These are phyloP conservation scores for Dendrobium nobile DNA, from an alignment of 106 monocot genomes.

Conservation along the genomic window DNA sequence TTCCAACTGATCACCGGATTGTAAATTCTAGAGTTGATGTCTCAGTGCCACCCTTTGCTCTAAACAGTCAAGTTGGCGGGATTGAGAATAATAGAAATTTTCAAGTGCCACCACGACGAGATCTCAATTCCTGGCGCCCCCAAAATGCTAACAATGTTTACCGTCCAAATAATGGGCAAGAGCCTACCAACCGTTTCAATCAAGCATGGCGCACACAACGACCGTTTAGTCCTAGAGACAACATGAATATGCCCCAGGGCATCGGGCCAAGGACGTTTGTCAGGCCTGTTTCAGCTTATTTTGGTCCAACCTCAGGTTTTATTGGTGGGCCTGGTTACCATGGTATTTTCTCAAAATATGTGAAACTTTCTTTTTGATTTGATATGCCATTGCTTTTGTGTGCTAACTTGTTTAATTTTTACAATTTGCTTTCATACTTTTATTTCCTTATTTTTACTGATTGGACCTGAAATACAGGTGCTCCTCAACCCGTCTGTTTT, in stretches of 20 bases:
- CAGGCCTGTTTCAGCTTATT: slow-evolving; percentile 48
- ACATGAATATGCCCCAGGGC: slow-evolving; percentile 48
- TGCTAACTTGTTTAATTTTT: neutral
- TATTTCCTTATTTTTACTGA: neutral
- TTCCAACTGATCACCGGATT: slow-evolving; percentile 44
- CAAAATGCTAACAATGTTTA: slow-evolving; percentile 28
- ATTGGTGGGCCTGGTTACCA: slow-evolving; percentile 58
- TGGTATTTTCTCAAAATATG: slow-evolving; percentile 32
- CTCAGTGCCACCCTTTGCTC: slow-evolving; percentile 35
- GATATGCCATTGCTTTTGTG: neutral
- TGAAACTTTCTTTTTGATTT: neutral
- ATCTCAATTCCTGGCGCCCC: slow-evolving; percentile 46
- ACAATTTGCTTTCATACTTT: neutral
- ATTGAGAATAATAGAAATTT: slow-evolving; percentile 34
- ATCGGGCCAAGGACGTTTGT: slow-evolving; percentile 42
- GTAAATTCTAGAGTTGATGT: slow-evolving; percentile 42
- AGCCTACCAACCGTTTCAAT: slow-evolving; percentile 30
- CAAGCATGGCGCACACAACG: slow-evolving; percentile 41
- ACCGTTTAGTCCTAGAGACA: slow-evolving; percentile 39
- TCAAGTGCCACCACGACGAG: slow-evolving; percentile 39
- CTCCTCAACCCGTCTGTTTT: slow-evolving; percentile 51
- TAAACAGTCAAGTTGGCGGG: slow-evolving; percentile 31
- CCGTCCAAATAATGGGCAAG: slow-evolving; percentile 33
- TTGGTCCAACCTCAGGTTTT: slow-evolving; percentile 50
- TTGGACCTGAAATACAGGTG: slow-evolving; percentile 32